Conservation (phyloP, 2,329 filamentous ascomycete genomes). For the Xylaria hypoxylon region DNA sequence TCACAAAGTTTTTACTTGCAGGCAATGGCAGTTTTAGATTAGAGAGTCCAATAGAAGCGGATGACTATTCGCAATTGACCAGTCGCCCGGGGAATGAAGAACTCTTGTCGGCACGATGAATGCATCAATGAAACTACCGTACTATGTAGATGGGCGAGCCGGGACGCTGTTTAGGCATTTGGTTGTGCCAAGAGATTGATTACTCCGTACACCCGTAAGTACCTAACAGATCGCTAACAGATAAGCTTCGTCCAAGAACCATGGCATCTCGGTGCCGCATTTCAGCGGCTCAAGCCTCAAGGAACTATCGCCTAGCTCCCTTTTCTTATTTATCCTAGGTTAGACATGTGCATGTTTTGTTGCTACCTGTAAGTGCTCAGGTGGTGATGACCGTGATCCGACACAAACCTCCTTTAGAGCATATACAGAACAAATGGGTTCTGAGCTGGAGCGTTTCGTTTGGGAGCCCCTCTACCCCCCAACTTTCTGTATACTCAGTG, state of each 20-base stretch:
- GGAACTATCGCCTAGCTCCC: too few relatives aligned
- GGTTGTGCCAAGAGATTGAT: not conserved
- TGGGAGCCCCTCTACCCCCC: not conserved
- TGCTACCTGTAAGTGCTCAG: too few relatives aligned
- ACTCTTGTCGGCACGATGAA: not conserved
- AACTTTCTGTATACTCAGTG: not conserved
- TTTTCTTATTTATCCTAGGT: too few relatives aligned
- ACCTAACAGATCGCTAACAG: too few relatives aligned
- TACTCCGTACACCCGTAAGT: not conserved
- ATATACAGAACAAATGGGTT: too few relatives aligned
- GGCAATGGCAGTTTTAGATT: too few relatives aligned
- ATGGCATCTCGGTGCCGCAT: too few relatives aligned
- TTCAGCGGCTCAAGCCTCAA: too few relatives aligned
- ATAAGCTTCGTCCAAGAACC: too few relatives aligned
- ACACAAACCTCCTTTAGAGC: too few relatives aligned
- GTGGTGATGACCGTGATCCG: too few relatives aligned
- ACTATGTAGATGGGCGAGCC: not conserved
- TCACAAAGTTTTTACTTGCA: not conserved
- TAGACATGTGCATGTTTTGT: too few relatives aligned
- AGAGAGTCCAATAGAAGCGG: not conserved
- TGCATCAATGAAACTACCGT: not conserved
- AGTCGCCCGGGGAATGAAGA: constrained; percentile 2
- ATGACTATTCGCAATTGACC: not conserved
- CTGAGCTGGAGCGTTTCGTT: not conserved
- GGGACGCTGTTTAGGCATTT: not conserved